Conservation (phyloP, 129 eudicot genomes). For the Oenanthe sinensis region DNA sequence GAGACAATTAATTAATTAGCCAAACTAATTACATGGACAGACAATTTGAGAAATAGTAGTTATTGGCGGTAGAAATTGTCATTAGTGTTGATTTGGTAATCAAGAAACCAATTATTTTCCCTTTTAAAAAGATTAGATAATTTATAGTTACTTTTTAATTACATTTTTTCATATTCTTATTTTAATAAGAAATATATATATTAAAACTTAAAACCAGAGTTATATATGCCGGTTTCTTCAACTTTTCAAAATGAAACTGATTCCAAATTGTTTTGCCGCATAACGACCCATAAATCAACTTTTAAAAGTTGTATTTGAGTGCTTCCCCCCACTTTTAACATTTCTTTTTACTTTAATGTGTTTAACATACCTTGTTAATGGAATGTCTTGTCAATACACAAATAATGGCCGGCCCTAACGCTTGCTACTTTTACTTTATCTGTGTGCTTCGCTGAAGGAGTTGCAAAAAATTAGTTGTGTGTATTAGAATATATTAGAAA, state of each 20-base stretch:
- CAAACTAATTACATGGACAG: not conserved
- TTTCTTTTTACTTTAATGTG: slow-evolving; percentile 6
- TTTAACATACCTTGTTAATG: slow-evolving; percentile 23
- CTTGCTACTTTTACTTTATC: slow-evolving; percentile 12
- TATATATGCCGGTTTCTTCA: not conserved
- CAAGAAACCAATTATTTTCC: not conserved
- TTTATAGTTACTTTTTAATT: too few species aligned
- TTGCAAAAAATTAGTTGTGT: too few species aligned
- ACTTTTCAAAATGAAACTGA: not conserved
- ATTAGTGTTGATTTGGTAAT: too few species aligned
- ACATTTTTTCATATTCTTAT: too few species aligned
- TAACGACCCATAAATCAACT: slow-evolving; percentile 18
- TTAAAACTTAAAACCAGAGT: too few species aligned
- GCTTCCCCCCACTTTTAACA: slow-evolving; percentile 38
- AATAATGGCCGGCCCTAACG: slow-evolving; percentile 30
- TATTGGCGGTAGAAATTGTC: not conserved
- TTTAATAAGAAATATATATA: too few species aligned
- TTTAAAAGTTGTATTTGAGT: slow-evolving; percentile 35
- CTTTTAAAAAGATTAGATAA: not conserved
- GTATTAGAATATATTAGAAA: too few species aligned
- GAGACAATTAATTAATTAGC: not conserved
- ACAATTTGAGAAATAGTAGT: not conserved
- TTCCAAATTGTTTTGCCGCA: slow-evolving; percentile 30
- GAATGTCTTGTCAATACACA: slow-evolving; percentile 34
- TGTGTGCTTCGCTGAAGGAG: not conserved